Conservation (phyloP, 306 rosid genomes). For the Parietaria judaica region DNA sequence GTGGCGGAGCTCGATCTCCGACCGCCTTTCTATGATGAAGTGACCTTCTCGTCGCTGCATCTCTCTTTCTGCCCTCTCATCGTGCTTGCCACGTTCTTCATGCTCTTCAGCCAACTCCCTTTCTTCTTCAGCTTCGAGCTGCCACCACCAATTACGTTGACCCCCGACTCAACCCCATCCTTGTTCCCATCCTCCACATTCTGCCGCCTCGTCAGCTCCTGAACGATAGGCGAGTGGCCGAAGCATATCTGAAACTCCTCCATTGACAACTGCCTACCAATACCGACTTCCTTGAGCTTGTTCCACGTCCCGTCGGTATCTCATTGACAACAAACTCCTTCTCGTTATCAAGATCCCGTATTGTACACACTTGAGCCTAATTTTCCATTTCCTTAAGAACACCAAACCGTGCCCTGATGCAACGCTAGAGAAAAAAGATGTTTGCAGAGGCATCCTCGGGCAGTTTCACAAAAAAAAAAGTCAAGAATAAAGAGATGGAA, state of each 20-base stretch:
- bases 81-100: constrained; percentile 61
- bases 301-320: constrained; percentile 74
- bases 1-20: constrained; percentile 94
- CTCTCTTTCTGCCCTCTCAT: constrained; percentile 65
- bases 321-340: constrained; percentile 90
- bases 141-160: constrained; percentile 27
- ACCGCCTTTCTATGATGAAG: constrained; percentile 83
- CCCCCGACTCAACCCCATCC: constrained; percentile 29
- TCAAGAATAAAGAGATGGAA: too few relatives aligned
- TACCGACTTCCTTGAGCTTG: constrained; percentile 73
- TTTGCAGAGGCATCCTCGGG: too few relatives aligned
- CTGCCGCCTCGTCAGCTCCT: constrained; percentile 86
- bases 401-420: too few relatives aligned
- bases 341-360: constrained; percentile 84
- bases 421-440: too few relatives aligned
- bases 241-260: constrained; percentile 96
- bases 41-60: constrained; percentile 84
- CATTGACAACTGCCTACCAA: constrained; percentile 86
- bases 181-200: constrained; percentile 49
- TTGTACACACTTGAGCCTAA: constrained; percentile 44
- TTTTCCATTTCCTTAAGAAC: constrained; percentile 14
- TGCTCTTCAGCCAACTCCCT: constrained; percentile 72
- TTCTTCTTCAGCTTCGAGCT: constrained; percentile 63
- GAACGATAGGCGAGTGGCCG: constrained; percentile 96
- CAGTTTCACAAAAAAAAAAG: too few relatives aligned